phyloP scores from a whole-genome alignment of 495 filamentous ascomycete species.

The Daldinia caldariorum region DNA sequence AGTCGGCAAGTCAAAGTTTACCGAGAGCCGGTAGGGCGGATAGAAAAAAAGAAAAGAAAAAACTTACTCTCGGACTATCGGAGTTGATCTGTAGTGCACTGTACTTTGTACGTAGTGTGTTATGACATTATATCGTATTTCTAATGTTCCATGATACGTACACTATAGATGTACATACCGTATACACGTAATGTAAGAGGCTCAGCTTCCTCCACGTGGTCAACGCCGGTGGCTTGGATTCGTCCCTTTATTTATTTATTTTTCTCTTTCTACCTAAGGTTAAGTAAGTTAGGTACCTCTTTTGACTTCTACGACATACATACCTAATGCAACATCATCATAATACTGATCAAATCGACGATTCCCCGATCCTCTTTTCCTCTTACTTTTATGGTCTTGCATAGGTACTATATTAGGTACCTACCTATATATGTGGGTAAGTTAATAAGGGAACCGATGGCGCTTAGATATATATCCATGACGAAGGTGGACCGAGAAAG shows the following conservation, averaged over 20 bases:
- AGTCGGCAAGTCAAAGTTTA: conserved; percentile 1
- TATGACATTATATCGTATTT: too few species aligned
- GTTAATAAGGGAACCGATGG: background rate
- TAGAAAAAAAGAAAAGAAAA: background rate
- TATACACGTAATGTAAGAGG: conserved; percentile 25
- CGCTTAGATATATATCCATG: background rate
- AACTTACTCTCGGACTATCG: conserved; percentile 7
- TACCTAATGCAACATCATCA: background rate
- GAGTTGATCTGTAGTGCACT: too few species aligned
- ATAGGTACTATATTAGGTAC: background rate
- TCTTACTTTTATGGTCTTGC: background rate
- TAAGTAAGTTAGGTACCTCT: too few species aligned
- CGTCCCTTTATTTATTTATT: background rate
- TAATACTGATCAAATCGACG: background rate
- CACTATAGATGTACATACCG: background rate
- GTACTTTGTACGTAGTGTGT: too few species aligned
- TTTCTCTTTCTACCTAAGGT: background rate
- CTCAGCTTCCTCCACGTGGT: conserved; percentile 27
- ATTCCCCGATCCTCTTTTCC: background rate
- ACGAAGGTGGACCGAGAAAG: background rate
- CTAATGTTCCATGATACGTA: conserved; percentile 1
- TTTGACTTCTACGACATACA: conserved; percentile 1
- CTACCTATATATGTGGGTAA: background rate
- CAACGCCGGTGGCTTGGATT: conserved; percentile 7
- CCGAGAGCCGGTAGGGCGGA: background rate